phyloP scores from a whole-genome alignment of 208 protist species.

The Leptomonas seymouri region DNA sequence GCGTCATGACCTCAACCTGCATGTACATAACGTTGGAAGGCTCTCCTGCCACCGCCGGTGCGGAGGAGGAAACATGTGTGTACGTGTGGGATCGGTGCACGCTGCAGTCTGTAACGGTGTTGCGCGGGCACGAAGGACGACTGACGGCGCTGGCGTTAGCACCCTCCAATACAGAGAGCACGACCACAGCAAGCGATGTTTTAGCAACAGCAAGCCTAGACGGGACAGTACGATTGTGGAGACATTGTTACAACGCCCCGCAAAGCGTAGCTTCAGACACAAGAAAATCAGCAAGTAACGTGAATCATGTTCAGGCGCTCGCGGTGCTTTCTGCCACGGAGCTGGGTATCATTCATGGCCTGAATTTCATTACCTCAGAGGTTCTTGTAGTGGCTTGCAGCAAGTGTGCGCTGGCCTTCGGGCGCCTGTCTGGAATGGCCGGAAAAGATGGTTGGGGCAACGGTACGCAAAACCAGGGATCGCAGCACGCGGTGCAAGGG shows the following conservation, averaged over 20 bases:
- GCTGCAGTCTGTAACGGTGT: constrained; percentile 39
- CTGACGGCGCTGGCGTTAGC: constrained; percentile 60
- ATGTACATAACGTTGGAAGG: constrained; percentile 70
- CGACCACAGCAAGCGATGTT: background rate
- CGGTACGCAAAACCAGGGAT: background rate
- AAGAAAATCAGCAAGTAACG: constrained; percentile 4
- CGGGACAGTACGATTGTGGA: constrained; percentile 64
- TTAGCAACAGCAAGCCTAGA: constrained; percentile 80
- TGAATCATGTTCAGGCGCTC: constrained; percentile 29
- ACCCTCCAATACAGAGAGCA: constrained; percentile 34
- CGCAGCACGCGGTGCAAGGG: background rate
- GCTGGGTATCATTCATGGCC: constrained; percentile 22
- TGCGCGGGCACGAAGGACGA: constrained; percentile 63
- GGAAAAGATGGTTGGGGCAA: background rate
- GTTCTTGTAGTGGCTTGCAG: constrained; percentile 24
- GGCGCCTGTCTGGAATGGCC: constrained; percentile 4
- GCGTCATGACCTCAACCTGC: constrained; percentile 39
- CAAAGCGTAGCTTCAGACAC: background rate
- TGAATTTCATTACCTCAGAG: constrained; percentile 24
- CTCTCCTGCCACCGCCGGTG: constrained; percentile 26
- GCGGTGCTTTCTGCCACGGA: constrained; percentile 29
- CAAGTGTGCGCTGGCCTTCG: constrained; percentile 23
- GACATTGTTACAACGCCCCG: constrained; percentile 18
- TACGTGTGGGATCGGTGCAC: constrained; percentile 67
- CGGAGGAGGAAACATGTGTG: constrained; percentile 63